Percentiles rank a stretch among this genome's conserved stretches.
These are phyloP conservation scores for Candida boidinii DNA, from an alignment of 805 yeast species.

Conservation along the genomic window DNA sequence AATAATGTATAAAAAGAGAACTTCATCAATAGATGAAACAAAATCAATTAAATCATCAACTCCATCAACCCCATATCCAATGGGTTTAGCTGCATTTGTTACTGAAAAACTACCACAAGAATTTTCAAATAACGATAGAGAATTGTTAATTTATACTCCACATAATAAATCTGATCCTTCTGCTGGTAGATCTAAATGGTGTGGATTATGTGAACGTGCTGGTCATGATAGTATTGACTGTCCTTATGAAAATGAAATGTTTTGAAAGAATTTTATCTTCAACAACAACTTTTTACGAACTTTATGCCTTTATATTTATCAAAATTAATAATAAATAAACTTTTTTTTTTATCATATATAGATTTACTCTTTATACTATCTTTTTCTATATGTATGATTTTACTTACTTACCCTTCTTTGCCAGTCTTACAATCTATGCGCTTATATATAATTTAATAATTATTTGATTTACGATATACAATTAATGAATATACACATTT, in stretches of 20 bases:
- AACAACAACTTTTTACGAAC: too few relatives aligned
- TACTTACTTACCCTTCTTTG: too few relatives aligned
- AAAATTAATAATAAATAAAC: background rate
- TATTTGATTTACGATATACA: too few relatives aligned
- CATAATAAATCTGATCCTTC: conserved; percentile 49
- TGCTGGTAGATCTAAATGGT: conserved; percentile 74
- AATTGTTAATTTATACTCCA: conserved; percentile 43
- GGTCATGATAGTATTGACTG: conserved; percentile 88
- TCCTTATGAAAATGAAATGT: conserved; percentile 67
- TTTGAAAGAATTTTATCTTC: conserved; percentile 17
- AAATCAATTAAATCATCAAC: too few relatives aligned
- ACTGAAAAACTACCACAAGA: background rate
- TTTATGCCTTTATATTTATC: background rate
- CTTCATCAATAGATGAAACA: too few relatives aligned
- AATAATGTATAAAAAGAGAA: too few relatives aligned
- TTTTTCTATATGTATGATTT: background rate
- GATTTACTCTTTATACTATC: background rate
- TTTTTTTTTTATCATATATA: background rate
- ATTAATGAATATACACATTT: too few relatives aligned
- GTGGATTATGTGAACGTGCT: conserved; percentile 84
- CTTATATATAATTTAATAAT: too few relatives aligned
- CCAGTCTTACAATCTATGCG: background rate
- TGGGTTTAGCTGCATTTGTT: background rate
- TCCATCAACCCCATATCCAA: background rate
- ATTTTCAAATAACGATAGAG: conserved; percentile 24